Evolutionary conservation across 257 asterid species (phyloP), one percentile per base, ranked within the genome.

Genomic region (Sherardia arvensis): DNA sequence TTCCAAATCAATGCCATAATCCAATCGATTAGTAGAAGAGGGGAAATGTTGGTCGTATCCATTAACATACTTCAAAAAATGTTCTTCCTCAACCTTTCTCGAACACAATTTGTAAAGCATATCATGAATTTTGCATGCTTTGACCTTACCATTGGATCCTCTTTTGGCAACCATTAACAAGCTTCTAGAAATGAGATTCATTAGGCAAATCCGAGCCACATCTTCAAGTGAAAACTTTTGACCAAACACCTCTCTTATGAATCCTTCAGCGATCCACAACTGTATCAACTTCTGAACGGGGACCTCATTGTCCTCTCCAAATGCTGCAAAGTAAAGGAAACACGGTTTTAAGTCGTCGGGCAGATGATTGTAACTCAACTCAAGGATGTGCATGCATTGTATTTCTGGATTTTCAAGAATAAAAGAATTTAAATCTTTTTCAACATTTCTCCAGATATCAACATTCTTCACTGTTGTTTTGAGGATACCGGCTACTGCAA

Each of bases 151-250:
- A 38, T 25, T 18, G 20, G 54, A 69, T 11, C 30, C 23, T 21
- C 30, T 61, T 64, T 51, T 69, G 22, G 40, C 17, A 21, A 40
- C 54, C 1, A 57, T 60, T 17, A 69, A 18, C 27, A 69, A 34
- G 18, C 67, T 69, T 69, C 73, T 61, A 18, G 27, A 53, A 8
- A 69, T 51, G 26, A 69, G 61, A 69, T 69, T 67, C 29, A 30
- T 32, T 43, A 69, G 28, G 8, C 26, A 69, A 21, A 22, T 38
- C 38, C 53, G 57, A 22, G 73, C 68, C 0, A 54, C 4, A 18
- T 61, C 48, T 20, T 61, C 74, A 18, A 61, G 28, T 8, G 58
- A 54, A 7, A 63, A 56, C 25, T 36, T 36, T 28, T 8, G 3
- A 15, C 21, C 25, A 36, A 8, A 7, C 8, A 2, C 7, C 40